Conservation (phyloP, 2,329 filamentous ascomycete species). For the Tolypocladium inflatum region DNA sequence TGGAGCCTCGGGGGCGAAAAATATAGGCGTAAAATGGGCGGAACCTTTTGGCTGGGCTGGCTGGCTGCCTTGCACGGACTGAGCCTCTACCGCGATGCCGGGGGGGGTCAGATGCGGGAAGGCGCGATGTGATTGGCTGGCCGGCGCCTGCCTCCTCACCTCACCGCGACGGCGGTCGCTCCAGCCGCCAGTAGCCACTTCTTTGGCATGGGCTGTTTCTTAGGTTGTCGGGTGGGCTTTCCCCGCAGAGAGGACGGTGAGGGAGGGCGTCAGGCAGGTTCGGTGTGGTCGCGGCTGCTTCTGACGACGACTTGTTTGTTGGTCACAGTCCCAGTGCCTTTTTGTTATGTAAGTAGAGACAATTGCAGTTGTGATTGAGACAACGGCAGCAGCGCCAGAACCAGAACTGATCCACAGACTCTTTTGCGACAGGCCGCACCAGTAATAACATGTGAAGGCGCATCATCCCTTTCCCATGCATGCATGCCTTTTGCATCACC, state of each 20-base stretch:
- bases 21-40: slow-evolving; percentile 3
- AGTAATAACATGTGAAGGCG: not conserved
- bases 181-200: not conserved
- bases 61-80: not conserved
- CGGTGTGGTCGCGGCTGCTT: not conserved
- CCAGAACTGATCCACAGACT: not conserved
- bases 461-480: not conserved
- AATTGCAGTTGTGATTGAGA: not conserved
- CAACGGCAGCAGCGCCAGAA: not conserved
- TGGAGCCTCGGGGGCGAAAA: slow-evolving; percentile 13
- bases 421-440: not conserved
- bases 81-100: slow-evolving; percentile 5
- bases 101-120: slow-evolving; percentile 8
- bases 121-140: slow-evolving; percentile 12
- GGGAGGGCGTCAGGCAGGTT: not conserved
- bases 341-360: not conserved
- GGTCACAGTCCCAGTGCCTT: not conserved
- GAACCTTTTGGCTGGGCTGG: not conserved
- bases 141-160: slow-evolving; percentile 3
- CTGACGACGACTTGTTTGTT: not conserved
- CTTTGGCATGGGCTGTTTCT: not conserved
- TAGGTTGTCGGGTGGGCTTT: not conserved
- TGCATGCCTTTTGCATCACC: not conserved
- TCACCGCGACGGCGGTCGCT: slow-evolving; percentile 1
- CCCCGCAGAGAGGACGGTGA: not conserved